Evolutionary conservation across 2,329 filamentous ascomycete genomes (phyloP), one percentile per base, ranked within the genome.

Genomic region (Elsinoe australis): DNA sequence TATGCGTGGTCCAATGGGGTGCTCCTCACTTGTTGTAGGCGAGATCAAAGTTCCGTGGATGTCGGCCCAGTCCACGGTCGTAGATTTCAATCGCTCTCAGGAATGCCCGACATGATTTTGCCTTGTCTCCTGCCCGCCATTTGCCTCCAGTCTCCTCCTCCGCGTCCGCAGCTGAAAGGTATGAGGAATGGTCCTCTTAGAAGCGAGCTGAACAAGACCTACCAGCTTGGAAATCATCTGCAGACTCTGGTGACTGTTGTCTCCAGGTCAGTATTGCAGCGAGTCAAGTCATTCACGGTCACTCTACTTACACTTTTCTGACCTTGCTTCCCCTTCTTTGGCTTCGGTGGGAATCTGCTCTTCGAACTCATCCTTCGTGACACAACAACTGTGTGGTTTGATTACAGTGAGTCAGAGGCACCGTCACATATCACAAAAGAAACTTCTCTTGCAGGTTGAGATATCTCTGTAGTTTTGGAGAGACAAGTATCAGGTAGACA

Each of bases 111-210:
- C 73, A 71, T 3, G 77, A 75, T 57, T 86, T 87, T 41, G 71
- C 75, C 15, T 79, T 74, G 61, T 87, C 83, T 17, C 83, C 83
- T 29, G 75, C 81, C 42, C 82, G 73, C 79, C 82, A 85, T 72
- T 87, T 87, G 53, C 83, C 81, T 5, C 80, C 83, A 4, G 79
- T 79, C 62, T 85, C 80, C 65, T 87, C 83, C 51, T 79, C 73
- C 24, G 81, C 76, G 47, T 85, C 82, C 8, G 81, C 83, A 18
- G 74, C 77, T 49, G 19, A 19, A 18, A 12, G 9, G 4, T 33
- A 29, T 42, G 21, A 48, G 29, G 46, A 17, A 29, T 14, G n/a
- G 18, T 54, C 28, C 52, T 39, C 10, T 29, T 6, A 21, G 18
- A 32, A 32, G 14, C 5, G n/a, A 12, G 10, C 15, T 21, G 14